phyloP scores from a whole-genome alignment of 2,329 filamentous ascomycete species.

The Microcera coccophila region DNA sequence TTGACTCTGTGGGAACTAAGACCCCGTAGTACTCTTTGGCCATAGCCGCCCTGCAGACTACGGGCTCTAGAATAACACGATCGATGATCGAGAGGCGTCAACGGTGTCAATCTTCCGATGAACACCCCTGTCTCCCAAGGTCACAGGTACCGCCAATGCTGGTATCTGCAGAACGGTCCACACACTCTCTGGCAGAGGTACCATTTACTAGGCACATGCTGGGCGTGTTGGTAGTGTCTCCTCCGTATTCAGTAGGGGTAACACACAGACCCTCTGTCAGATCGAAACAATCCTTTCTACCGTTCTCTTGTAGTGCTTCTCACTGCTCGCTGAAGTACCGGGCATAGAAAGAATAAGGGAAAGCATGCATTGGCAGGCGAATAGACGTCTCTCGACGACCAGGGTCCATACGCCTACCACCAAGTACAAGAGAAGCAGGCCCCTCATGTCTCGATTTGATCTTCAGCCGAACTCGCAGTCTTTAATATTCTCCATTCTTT shows the following conservation, averaged over 20 bases:
- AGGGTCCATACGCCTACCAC: conserved; percentile 23
- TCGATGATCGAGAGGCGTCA: conserved; percentile 13
- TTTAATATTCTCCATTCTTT: conserved; percentile 20
- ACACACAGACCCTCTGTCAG: conserved; percentile 33
- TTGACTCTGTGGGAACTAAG: conserved; percentile 16
- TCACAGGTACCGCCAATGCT: conserved; percentile 31
- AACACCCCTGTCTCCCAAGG: conserved; percentile 18
- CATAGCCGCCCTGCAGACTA: conserved; percentile 15
- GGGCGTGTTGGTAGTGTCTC: conserved; percentile 25
- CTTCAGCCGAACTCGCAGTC: conserved; percentile 19
- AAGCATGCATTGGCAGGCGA: conserved; percentile 25
- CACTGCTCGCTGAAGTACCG: conserved; percentile 30
- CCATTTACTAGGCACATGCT: conserved; percentile 21
- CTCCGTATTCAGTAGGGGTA: conserved; percentile 24
- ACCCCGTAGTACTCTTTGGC: conserved; percentile 9
- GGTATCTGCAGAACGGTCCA: conserved; percentile 30
- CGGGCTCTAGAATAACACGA: conserved; percentile 16
- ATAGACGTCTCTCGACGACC: conserved; percentile 17
- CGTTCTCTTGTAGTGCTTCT: conserved; percentile 24
- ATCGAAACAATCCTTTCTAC: conserved; percentile 33
- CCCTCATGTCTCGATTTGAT: conserved; percentile 26
- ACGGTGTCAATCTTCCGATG: conserved; percentile 14
- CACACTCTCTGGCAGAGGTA: conserved; percentile 14
- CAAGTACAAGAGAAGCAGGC: conserved; percentile 30
- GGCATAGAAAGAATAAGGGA: conserved; percentile 27